Evolutionary conservation across 352 stramenopile genomes (phyloP).

Genomic region (Phytopythium vexans): DNA sequence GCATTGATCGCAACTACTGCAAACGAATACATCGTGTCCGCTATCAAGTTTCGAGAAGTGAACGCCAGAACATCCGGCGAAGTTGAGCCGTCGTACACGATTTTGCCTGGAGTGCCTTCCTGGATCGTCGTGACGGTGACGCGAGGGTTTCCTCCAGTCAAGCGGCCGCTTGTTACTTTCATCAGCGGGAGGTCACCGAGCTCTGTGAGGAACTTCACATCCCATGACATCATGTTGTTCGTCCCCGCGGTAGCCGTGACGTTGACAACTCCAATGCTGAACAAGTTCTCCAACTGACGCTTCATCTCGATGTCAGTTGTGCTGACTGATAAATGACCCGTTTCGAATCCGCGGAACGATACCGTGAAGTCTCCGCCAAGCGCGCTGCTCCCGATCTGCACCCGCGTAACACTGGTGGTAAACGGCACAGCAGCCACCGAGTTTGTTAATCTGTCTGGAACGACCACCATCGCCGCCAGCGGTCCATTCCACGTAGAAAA

Average conservation of each 20-base stretch:
- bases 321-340: conserved; percentile 49
- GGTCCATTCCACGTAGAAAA: conserved; percentile 52
- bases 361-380: conserved; percentile 83
- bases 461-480: conserved; percentile 46
- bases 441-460: conserved; percentile 59
- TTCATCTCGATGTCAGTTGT: conserved; percentile 72
- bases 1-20: conserved; percentile 91
- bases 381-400: conserved; percentile 37
- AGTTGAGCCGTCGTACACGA: conserved; percentile 91
- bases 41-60: conserved; percentile 74
- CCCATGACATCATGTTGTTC: conserved; percentile 83
- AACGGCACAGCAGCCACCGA: conserved; percentile 39
- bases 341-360: conserved; percentile 77
- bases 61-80: conserved; percentile 78
- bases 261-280: conserved; percentile 68
- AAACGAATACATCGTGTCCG: conserved; percentile 92
- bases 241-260: conserved; percentile 47
- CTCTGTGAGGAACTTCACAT: conserved; percentile 91
- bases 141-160: conserved; percentile 64
- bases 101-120: conserved; percentile 84
- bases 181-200: conserved; percentile 93
- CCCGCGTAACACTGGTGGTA: conserved; percentile 40
- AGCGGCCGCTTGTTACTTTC: conserved; percentile 82
- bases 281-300: conserved; percentile 86
- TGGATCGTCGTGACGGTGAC: conserved; percentile 73